Evolutionary conservation across 164 flowering plant genomes (phyloP).

Genomic region (Sextonia rubra): DNA sequence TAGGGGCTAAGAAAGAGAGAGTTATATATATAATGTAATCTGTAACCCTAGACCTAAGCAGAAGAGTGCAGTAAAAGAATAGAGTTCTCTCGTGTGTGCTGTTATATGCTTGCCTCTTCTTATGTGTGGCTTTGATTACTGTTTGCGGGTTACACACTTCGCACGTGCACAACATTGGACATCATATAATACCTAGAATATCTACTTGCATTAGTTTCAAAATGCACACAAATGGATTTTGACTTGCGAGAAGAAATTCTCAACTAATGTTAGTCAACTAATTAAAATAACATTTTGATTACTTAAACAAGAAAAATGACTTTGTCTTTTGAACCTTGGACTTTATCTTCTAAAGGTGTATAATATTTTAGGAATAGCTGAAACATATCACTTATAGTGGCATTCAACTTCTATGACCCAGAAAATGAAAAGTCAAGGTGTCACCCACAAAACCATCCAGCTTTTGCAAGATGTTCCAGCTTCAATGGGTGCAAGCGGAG

Average conservation of each 20-base stretch:
- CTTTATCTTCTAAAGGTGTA: slow-evolving; percentile 30
- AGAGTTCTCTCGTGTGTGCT: no score
- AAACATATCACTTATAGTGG: background rate
- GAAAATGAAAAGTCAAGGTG: slow-evolving; percentile 13
- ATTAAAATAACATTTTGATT: background rate
- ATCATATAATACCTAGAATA: no score
- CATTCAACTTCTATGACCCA: slow-evolving; percentile 1
- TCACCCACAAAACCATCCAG: slow-evolving; percentile 44
- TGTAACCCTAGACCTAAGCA: no score
- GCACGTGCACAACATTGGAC: no score
- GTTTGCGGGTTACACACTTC: no score
- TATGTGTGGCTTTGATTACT: no score
- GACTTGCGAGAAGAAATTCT: slow-evolving; percentile 42
- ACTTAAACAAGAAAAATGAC: slow-evolving; percentile 16
- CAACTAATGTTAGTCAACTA: no score
- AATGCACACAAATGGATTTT: slow-evolving; percentile 27
- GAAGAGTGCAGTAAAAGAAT: no score
- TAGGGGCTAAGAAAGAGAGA: no score
- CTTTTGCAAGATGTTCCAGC: slow-evolving; percentile 68
- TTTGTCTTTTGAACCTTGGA: slow-evolving; percentile 35
- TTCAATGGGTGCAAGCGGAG: slow-evolving; percentile 77
- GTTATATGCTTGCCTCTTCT: no score
- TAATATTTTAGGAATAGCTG: slow-evolving; percentile 22
- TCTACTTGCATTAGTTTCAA: slow-evolving; percentile 11
- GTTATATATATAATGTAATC: no score